A percentile compares a stretch with the other conserved stretches of the same genome.
phyloP scores from a whole-genome alignment of 2,329 filamentous ascomycete genomes.

The Rhexocercosporidium sp. region DNA sequence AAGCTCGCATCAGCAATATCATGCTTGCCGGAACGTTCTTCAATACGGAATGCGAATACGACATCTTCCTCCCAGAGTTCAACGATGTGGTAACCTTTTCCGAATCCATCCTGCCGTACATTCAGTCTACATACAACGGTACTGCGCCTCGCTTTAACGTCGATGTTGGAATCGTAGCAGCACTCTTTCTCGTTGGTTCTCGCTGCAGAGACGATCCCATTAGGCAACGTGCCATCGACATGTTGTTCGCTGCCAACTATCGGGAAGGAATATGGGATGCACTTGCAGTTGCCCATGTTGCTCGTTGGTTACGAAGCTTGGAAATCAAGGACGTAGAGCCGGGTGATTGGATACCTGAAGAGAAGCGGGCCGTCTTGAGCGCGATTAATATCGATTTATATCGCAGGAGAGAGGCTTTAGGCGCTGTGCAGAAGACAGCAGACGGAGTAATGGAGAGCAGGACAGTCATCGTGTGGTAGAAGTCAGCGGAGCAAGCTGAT shows the following conservation, averaged over 20 bases:
- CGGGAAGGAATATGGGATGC: slow-evolving; percentile 29
- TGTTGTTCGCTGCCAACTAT: slow-evolving; percentile 19
- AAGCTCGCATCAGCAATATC: slow-evolving; percentile 21
- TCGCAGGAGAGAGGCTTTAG: slow-evolving; percentile 14
- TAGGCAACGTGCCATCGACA: slow-evolving; percentile 24
- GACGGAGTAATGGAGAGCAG: slow-evolving; percentile 9
- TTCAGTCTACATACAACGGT: slow-evolving; percentile 11
- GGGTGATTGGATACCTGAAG: slow-evolving; percentile 19
- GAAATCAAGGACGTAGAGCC: slow-evolving; percentile 14
- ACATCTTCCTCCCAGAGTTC: slow-evolving; percentile 26
- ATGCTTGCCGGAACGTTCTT: slow-evolving; percentile 26
- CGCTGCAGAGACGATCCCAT: slow-evolving; percentile 21
- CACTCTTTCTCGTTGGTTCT: slow-evolving; percentile 25
- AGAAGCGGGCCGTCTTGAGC: slow-evolving; percentile 24
- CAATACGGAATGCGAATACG: slow-evolving; percentile 25
- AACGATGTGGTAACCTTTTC: slow-evolving; percentile 16
- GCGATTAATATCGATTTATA: slow-evolving; percentile 24
- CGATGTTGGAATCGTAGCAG: slow-evolving; percentile 27
- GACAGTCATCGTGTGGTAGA: slow-evolving; percentile 18
- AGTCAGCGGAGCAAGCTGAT: neutral
- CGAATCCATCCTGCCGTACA: slow-evolving; percentile 16
- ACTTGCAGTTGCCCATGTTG: slow-evolving; percentile 23
- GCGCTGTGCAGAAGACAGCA: slow-evolving; percentile 20
- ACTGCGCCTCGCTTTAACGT: slow-evolving; percentile 18
- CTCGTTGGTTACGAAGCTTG: slow-evolving; percentile 24